Base-by-base conservation (phyloP, 208 protist genomes). In the Leishmania aethiopica region DNA sequence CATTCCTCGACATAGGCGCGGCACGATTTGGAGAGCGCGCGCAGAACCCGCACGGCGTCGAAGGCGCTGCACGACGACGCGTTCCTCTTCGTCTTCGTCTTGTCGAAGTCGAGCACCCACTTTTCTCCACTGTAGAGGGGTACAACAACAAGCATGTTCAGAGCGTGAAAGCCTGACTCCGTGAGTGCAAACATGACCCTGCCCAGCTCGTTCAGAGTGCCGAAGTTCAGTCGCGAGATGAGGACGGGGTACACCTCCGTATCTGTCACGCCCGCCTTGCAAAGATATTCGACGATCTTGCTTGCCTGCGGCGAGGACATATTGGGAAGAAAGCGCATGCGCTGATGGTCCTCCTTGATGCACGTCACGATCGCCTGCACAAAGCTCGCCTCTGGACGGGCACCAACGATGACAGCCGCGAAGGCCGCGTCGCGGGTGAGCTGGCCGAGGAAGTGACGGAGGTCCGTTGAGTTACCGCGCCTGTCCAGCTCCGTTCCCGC, bases 261-360 rank as follows among this genome's bases (percentile, higher is more conserved):
- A 67, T 98, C 92, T 1, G 73, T 70, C 25, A 96, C 92, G 28
- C 92, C 93, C 17, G 91, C 60, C 11, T 88, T 78, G 72, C 86
- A 91, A 1, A 98, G 70, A 57, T 92, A 79, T 71, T 94, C 92
- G 71, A 97, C 92, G 17, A 88, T 88, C 53, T 95, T 94, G 88
- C 89, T 94, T 28, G 92, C 91, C 79, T 98, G 93, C 62, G 88
- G 84, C 0, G 93, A 93, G 49, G 90, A 90, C 93, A 98, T 95
- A 47, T 92, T 87, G 19, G 79, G 70, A 22, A 98, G 64, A 76
- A 96, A 94, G 60, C 91, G 89, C 90, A 96, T 94, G 28, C 89
- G 91, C 59, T 89, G 53, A 60, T 90, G 74, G 77, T 98, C 95
- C 28, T 95, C 79, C 40, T 82, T 77, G 80, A 98, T 94, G 77